phyloP scores from a whole-genome alignment of 2,329 filamentous ascomycete genomes.

The Celoporthe dispersa region DNA sequence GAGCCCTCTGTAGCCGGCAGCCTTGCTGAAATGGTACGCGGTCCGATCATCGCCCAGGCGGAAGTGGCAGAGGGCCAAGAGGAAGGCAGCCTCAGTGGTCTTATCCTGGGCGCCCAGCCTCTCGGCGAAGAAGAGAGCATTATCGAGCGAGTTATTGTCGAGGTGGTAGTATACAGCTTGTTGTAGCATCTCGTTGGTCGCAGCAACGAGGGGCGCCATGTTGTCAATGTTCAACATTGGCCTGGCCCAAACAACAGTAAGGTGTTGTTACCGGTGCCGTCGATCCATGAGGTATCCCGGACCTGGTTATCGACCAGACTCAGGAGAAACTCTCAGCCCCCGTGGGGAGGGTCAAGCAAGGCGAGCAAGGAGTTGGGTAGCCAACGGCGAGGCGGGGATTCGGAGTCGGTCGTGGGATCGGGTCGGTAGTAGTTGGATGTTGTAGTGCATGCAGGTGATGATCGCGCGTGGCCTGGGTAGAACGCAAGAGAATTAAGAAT shows the following conservation, averaged over 20 bases:
- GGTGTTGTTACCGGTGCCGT: constrained; percentile 33
- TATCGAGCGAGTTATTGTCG: constrained; percentile 87
- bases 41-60: constrained; percentile 82
- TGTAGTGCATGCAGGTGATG: constrained; percentile 23
- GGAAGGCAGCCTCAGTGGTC: constrained; percentile 78
- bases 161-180: constrained; percentile 72
- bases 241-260: constrained; percentile 31
- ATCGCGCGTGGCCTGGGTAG: constrained; percentile 15
- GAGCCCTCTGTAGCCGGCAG: constrained; percentile 68
- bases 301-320: constrained; percentile 1
- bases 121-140: constrained; percentile 92
- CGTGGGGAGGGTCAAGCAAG: background rate
- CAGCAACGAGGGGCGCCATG: constrained; percentile 59
- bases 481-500: constrained; percentile 20
- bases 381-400: background rate
- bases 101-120: constrained; percentile 84
- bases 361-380: background rate
- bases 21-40: constrained; percentile 81
- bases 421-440: constrained; percentile 3
- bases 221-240: constrained; percentile 31
- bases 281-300: constrained; percentile 40
- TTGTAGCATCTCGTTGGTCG: constrained; percentile 57
- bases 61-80: constrained; percentile 83
- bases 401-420: constrained; percentile 12
- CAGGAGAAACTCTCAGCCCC: background rate